phyloP scores from a whole-genome alignment of 257 asterid genomes.

The Leptodermis oblonga region DNA sequence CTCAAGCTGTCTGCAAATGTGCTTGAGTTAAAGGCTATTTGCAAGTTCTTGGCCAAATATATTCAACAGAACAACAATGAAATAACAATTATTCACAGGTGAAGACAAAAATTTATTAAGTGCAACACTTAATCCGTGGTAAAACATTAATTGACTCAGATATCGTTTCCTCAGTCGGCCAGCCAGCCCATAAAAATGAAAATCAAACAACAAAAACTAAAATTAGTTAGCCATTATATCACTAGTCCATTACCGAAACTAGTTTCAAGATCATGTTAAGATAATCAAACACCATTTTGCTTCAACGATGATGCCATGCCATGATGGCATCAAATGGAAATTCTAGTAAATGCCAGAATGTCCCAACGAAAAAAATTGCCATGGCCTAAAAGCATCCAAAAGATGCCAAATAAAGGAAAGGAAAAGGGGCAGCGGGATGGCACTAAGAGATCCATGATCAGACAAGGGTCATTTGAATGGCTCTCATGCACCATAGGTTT shows the following conservation, averaged over 20 bases:
- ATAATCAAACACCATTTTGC: neutral
- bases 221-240: neutral
- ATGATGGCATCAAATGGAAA: neutral
- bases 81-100: neutral
- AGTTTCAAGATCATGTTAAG: neutral
- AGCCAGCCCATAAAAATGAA: neutral
- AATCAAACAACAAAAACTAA: neutral
- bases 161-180: neutral
- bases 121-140: neutral
- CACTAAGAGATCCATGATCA: neutral
- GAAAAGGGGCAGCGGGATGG: neutral
- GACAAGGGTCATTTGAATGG: neutral
- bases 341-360: neutral
- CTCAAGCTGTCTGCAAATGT: conserved; percentile 64
- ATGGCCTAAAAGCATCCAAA: neutral
- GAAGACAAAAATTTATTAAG: neutral
- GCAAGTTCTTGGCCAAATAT: conserved; percentile 1
- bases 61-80: neutral
- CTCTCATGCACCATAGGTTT: neutral
- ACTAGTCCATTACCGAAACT: neutral
- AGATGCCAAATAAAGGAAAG: conserved; percentile 2
- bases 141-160: neutral
- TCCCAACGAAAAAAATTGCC: neutral
- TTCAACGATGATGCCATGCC: neutral
- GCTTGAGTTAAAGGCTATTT: conserved; percentile 8